These are phyloP conservation scores for Lentinula novae-zelandiae DNA, from an alignment of 1,284 basidiomycete genomes.

Conservation along the genomic window DNA sequence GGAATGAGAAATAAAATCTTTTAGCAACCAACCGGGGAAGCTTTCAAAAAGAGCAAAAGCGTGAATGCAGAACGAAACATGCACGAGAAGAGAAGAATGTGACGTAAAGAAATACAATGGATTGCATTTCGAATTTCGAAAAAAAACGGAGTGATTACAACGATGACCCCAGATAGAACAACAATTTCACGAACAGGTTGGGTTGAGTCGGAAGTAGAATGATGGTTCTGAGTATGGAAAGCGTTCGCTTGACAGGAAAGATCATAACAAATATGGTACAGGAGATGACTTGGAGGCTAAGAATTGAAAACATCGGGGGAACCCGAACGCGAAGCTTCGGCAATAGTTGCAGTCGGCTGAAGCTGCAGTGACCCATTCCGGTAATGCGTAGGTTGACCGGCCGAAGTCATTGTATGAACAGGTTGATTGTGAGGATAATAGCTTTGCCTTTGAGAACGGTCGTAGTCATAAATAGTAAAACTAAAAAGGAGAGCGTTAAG, in stretches of 20 bases:
- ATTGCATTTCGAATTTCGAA: neutral
- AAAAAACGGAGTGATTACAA: neutral
- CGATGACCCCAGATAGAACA: neutral
- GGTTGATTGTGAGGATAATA: constrained; percentile 81
- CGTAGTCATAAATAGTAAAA: constrained; percentile 78
- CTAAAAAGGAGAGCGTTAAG: constrained; percentile 29
- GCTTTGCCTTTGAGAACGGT: constrained; percentile 52
- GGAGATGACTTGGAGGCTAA: neutral
- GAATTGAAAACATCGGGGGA: constrained; percentile 35
- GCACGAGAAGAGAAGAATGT: neutral
- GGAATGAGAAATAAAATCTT: neutral
- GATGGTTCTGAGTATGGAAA: neutral
- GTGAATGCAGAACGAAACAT: neutral
- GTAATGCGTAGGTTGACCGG: constrained; percentile 14
- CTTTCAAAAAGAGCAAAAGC: neutral
- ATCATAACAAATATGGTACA: neutral
- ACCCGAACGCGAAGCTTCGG: constrained; percentile 56
- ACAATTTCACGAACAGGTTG: neutral
- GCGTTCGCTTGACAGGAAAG: neutral
- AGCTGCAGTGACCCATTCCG: constrained; percentile 17
- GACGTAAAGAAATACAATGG: neutral
- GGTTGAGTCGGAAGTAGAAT: neutral
- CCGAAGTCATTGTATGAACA: constrained; percentile 17
- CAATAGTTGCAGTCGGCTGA: constrained; percentile 28
- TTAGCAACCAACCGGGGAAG: neutral